Evolutionary conservation across 169 alveolate species (phyloP), one percentile per base, ranked within the genome.

Genomic region (Theileria parva): DNA sequence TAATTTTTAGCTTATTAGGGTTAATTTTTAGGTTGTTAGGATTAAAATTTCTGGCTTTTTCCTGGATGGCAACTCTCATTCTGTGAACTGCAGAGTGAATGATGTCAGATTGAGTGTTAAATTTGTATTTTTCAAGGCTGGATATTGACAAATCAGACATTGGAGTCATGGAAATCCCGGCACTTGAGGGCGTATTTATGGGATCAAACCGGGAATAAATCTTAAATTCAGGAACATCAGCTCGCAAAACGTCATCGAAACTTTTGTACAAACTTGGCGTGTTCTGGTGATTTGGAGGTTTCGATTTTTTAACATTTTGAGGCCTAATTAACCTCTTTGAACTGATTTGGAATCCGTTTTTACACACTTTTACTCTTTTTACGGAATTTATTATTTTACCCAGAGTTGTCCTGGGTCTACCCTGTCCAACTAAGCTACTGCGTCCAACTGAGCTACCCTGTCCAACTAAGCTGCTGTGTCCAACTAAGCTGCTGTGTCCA

Each of bases 301-400:
- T 72, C 64, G 13, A 17, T 2, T 11, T 72, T 28, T 71, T 37
- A 23, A 27, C 68, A 23, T 44, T 17, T 53, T 63, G 5, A 27
- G 66, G 51, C 34, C 9, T 61, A 27, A 2, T 4, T 51, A 19
- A 8, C 51, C 50, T 75, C 27, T 61, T 75, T 37, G 11, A 4
- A 7, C 37, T 75, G 17, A 68, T 74, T 25, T 19, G 3, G 4
- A 61, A 6, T 74, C 59, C 44, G 9, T 25, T 19, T 13, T 7
- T 71, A 2, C n/a, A n/a, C n/a, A n/a, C n/a, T n/a, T n/a, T n/a
- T n/a, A n/a, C n/a, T n/a, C n/a, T n/a, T n/a, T n/a, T n/a, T n/a
- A 39, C 63, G 17, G 19, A 53, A 51, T 61, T 37, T 68, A 63
- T 15, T 39, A 19, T 64, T 70, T 37, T 80, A 74, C 30, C 70